Conservation (phyloP, 108 stramenopile species). For the Licmophora abbreviata region DNA sequence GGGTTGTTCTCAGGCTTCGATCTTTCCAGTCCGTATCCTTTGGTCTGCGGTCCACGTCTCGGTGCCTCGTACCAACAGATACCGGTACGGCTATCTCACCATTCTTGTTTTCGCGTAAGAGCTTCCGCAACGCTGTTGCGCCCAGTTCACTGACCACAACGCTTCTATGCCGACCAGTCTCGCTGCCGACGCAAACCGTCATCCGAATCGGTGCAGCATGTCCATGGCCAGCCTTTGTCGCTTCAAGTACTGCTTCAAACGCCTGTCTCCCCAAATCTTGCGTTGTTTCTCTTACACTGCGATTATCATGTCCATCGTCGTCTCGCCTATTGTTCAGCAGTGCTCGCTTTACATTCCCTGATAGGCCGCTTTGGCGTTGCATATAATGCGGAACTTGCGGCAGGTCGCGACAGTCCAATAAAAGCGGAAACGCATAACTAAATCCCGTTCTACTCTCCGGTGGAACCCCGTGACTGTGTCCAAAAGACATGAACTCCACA, state of each 20-base stretch:
- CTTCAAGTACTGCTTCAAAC: slow-evolving; percentile 34
- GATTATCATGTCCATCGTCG: no score
- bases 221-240: slow-evolving; percentile 68
- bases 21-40: no score
- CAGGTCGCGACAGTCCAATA: slow-evolving; percentile 53
- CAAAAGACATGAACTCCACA: slow-evolving; percentile 64
- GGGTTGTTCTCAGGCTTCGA: no score
- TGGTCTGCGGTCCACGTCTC: slow-evolving; percentile 2
- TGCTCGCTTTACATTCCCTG: slow-evolving; percentile 51
- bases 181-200: slow-evolving; percentile 61
- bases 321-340: slow-evolving; percentile 32
- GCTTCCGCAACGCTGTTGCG: slow-evolving; percentile 27
- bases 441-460: slow-evolving; percentile 37
- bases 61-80: slow-evolving; percentile 7
- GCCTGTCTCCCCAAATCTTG: slow-evolving; percentile 37
- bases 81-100: slow-evolving; percentile 2
- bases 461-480: slow-evolving; percentile 67
- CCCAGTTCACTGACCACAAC: slow-evolving; percentile 53
- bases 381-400: slow-evolving; percentile 38
- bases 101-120: slow-evolving; percentile 20
- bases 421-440: slow-evolving; percentile 51
- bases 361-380: slow-evolving; percentile 60
- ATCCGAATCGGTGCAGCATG: slow-evolving; percentile 61
- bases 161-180: slow-evolving; percentile 66
- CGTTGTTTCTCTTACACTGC: slow-evolving; percentile 6